A percentile compares a stretch with the other conserved stretches of the same genome.
Conservation (phyloP, 2,329 filamentous ascomycete species). For the Clarireedia homoeocarpa region DNA sequence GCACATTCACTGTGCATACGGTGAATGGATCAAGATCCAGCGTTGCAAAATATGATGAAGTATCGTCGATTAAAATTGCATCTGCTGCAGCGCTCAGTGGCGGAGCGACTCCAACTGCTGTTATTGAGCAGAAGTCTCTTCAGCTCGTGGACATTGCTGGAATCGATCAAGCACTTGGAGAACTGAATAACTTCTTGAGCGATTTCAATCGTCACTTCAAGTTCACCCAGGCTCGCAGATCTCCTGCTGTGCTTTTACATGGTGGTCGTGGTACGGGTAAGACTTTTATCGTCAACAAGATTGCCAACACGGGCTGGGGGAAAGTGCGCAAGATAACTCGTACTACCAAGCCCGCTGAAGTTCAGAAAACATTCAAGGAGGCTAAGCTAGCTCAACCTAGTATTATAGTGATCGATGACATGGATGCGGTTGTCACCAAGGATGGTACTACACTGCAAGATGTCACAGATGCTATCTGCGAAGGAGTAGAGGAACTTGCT, state of each 20-base stretch:
- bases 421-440: conserved; percentile 62
- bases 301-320: conserved; percentile 63
- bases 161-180: conserved; percentile 52
- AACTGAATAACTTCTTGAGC: conserved; percentile 59
- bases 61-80: conserved; percentile 22
- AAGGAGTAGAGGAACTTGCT: conserved; percentile 49
- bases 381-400: conserved; percentile 64
- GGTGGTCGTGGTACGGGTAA: conserved; percentile 84
- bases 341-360: conserved; percentile 46
- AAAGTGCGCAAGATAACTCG: conserved; percentile 55
- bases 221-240: conserved; percentile 21
- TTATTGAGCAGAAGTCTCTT: conserved; percentile 24
- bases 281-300: conserved; percentile 59
- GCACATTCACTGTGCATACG: conserved; percentile 52
- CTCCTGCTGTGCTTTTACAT: conserved; percentile 48
- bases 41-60: conserved; percentile 23
- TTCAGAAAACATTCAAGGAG: conserved; percentile 62
- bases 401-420: conserved; percentile 69
- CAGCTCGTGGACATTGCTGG: conserved; percentile 56
- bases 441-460: conserved; percentile 43
- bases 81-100: conserved; percentile 8
- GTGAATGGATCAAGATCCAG: conserved; percentile 43
- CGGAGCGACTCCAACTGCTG: conserved; percentile 3
- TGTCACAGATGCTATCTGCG: conserved; percentile 43
- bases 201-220: conserved; percentile 40